A percentile compares a stretch with the other conserved stretches of the same genome.
Conservation (phyloP, 1,139 yeast species). For the Debaryomycetaceae sp. region DNA sequence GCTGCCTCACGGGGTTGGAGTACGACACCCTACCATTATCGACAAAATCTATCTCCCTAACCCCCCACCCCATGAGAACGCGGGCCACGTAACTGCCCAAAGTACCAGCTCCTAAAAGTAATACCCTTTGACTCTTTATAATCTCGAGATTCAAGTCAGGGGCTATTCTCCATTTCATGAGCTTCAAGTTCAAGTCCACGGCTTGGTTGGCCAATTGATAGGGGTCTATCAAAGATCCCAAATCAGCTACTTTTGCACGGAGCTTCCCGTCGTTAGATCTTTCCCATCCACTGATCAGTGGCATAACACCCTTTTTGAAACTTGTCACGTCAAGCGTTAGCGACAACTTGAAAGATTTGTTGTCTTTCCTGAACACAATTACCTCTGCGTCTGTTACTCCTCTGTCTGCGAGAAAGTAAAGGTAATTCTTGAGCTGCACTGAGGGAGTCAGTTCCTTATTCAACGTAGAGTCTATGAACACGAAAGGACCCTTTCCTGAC, state of each 20-base stretch:
- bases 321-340: constrained; percentile 15
- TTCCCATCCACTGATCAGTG: constrained; percentile 83
- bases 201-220: constrained; percentile 82
- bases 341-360: constrained; percentile 21
- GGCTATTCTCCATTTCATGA: constrained; percentile 96
- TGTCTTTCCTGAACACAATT: constrained; percentile 26
- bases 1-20: constrained; percentile 94
- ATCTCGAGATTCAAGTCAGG: constrained; percentile 72
- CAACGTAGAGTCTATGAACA: constrained; percentile 62
- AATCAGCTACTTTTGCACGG: constrained; percentile 78
- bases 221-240: constrained; percentile 80
- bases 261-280: constrained; percentile 68
- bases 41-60: constrained; percentile 75
- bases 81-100: constrained; percentile 89
- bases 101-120: constrained; percentile 94
- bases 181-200: constrained; percentile 79
- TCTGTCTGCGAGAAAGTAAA: constrained; percentile 48
- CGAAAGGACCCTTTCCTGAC: constrained; percentile 21
- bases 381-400: constrained; percentile 40
- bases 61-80: constrained; percentile 92
- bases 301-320: constrained; percentile 9
- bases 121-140: constrained; percentile 56
- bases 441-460: constrained; percentile 46
- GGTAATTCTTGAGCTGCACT: constrained; percentile 61
- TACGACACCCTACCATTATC: constrained; percentile 87